Base-by-base conservation (phyloP, 2,329 filamentous ascomycete genomes). In the Onygenales sp. region DNA sequence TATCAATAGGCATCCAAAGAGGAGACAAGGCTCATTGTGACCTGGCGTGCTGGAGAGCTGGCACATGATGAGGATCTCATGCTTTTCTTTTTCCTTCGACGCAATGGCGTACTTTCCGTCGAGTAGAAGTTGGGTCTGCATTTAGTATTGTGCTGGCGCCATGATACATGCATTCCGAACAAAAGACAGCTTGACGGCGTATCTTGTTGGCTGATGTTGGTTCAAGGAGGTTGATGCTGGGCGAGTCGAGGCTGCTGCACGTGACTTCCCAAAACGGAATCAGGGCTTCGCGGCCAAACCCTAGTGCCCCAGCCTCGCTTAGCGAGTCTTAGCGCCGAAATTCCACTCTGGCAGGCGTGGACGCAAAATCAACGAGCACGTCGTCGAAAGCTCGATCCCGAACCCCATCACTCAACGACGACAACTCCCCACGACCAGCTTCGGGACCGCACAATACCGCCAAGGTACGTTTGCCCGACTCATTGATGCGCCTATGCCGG, bases 401-500 rank as follows among this genome's bases (percentile, higher is more conserved):
- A 67, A 64, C 61, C 63, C 63, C 63, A 33, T 61, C 46, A 49
- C 65, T 65, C 67, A 60, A 66, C 69, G 69, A 70, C 69, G 68
- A 71, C 64, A 66, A 67, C 65, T 61, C 64, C 67, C 67, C 66
- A 58, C 69, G 66, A 68, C 66, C 64, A 61, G 65, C 69, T 55
- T 59, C 57, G 69, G 69, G 68, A 69, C 68, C 62, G 59, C 60
- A 61, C 57, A 71, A 70, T 58, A 70, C 69, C 69, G 70, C 66
- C 70, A 74, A 73, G 70, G 72, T 74, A 65, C 61, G 70, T 60
- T 55, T 50, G 50, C 36, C 27, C 48, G 43, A 41, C 10, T 50
- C 52, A 21, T 8, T 32, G 11, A 33, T 17, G 27, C 43, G 44
- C 53, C 43, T 54, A 48, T 31, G 56, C 43, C 43, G 42, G 51